A percentile compares a stretch with the other conserved stretches of the same genome.
Conservation (phyloP, 345 rosid species). For the Boechera retrofracta region DNA sequence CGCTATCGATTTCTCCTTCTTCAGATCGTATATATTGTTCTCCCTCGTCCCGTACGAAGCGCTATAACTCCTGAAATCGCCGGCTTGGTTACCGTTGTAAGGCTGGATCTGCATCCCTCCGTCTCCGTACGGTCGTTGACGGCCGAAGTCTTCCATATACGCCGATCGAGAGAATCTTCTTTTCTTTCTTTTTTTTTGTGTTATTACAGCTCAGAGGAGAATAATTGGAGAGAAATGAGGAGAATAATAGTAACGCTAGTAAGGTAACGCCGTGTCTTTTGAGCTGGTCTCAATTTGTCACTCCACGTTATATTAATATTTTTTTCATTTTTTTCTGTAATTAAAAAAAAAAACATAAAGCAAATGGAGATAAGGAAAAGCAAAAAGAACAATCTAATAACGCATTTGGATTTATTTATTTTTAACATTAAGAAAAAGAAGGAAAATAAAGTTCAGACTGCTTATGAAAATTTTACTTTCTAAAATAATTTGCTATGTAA, state of each 20-base stretch:
- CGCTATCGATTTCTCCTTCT: slow-evolving; percentile 63
- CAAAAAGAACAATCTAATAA: neutral
- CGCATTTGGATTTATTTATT: too few species aligned
- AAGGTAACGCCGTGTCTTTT: slow-evolving; percentile 33
- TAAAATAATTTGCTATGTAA: too few species aligned
- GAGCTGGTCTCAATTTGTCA: slow-evolving; percentile 41
- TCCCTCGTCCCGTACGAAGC: slow-evolving; percentile 59
- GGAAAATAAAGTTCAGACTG: too few species aligned
- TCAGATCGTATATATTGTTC: slow-evolving; percentile 43
- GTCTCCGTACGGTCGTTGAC: slow-evolving; percentile 60
- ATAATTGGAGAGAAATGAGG: slow-evolving; percentile 32
- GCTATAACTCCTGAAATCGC: slow-evolving; percentile 70
- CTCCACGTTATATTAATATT: neutral
- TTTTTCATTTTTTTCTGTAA: neutral
- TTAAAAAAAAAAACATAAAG: neutral
- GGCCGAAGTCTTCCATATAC: slow-evolving; percentile 69
- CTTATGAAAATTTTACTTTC: too few species aligned
- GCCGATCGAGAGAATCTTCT: slow-evolving; percentile 28
- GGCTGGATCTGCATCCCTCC: slow-evolving; percentile 64
- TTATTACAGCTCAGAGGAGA: slow-evolving; percentile 41
- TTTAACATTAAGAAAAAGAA: neutral
- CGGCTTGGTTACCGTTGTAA: slow-evolving; percentile 52
- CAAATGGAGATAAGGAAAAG: neutral
- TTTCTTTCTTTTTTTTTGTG: neutral
- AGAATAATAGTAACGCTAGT: slow-evolving; percentile 22